Evolutionary conservation across 352 stramenopile species (phyloP), one percentile per base, ranked within the genome.

Genomic region (Globisporangium polare): DNA sequence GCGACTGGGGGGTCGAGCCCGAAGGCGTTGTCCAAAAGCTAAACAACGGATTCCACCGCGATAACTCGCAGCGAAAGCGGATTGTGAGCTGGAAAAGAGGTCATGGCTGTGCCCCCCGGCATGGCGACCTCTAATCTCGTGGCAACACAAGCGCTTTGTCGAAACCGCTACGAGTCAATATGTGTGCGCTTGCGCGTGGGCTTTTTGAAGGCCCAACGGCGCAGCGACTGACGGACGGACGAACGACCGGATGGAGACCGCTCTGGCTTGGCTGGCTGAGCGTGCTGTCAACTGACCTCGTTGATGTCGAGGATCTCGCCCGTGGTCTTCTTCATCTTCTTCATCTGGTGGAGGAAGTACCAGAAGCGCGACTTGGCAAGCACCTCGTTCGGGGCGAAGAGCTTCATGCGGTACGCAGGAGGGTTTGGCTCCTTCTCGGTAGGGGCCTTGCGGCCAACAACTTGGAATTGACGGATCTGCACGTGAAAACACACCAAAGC

Each of bases 271-370:
- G 13, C 39, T 18, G 39, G 39, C 15, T 45, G 15, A 8, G 39
- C 39, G 7, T 20, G 17, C n/a, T 31, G 17, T 60, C 52, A 73
- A 90, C 86, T 71, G 64, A 98, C 90, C 90, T 99, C 97, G 75
- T 99, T 98, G 67, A 98, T 84, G 81, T 99, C 95, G 58, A 99
- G 83, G 78, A 99, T 99, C 83, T 99, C 97, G 77, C 97, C 98
- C 54, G 97, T 99, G 59, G 97, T 99, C 92, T 99, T 99, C 95
- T 99, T 99, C 97, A 99, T 99, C 91, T 99, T 99, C 73, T 97
- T 95, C 88, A 99, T 99, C 89, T 99, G 97, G 82, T 99, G 97
- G 75, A 99, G 95, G 86, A 99, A 99, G 89, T 99, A 99, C 97
- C 98, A 99, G 91, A 99, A 99, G 78, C 98, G 97, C 63, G 96